Evolutionary conservation across 148 eudicot genomes (phyloP), one percentile per base, ranked within the genome.

Genomic region (Persicaria tinctoria): DNA sequence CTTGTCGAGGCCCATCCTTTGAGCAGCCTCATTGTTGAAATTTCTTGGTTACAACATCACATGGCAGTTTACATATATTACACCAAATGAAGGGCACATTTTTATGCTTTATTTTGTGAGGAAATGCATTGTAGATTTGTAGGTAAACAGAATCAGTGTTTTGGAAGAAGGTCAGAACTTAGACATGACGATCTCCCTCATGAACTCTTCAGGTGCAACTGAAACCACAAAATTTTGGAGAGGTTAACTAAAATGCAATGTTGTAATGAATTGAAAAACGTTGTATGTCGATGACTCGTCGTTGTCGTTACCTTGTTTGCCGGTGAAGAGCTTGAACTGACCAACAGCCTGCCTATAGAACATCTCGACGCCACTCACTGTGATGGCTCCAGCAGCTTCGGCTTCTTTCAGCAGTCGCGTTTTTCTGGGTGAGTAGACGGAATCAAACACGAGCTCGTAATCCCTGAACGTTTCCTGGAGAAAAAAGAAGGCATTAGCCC

Each of bases 301-400:
- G 38, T 32, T 2, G 16, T 46, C 76, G 14, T 41, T 74, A 86
- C 89, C 86, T 83, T 79, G 66, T 23, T 75, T 68, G n/a, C 86
- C 80, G 16, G 86, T 86, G 78, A 86, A 86, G 60, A 86, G 86
- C 41, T 82, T 83, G 82, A 81, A 83, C 70, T 86, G 89, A 20
- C 81, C 85, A 45, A 82, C 62, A 47, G 89, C 89, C 76, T 86
- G 89, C 9, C 89, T 76, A 68, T 79, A 79, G 79, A 86, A 86
- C 89, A 86, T 86, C 77, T 86, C 86, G 9, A 86, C 89, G 63
- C 89, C 89, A 78, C 89, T 83, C 48, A 86, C 89, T 70, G 56
- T 59, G 56, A 86, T 78, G 72, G 86, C 84, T 73, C 86, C 89
- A 76, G 86, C 84, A 64, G 79, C 81, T 75, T 83, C 86, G 45